Base-by-base conservation (phyloP, 306 rosid genomes). In the Neltuma alba region DNA sequence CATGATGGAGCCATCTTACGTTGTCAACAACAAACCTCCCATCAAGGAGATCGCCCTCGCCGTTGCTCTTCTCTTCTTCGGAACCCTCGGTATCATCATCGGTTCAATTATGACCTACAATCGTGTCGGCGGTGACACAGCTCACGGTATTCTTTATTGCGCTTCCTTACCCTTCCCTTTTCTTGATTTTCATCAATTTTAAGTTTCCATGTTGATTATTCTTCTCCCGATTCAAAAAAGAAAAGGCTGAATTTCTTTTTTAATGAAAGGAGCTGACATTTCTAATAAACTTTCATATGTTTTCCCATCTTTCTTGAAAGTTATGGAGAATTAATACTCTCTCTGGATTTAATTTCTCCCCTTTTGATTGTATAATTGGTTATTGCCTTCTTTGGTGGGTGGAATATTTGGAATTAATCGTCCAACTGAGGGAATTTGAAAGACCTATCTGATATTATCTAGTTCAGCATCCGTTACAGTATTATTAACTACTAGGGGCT, bases 41-140 rank as follows among this genome's bases (percentile, higher is more conserved):
- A 63, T 90, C 83, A 96, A 90, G 67, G 99, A 96, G 93, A 93
- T 96, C 88, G 97, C 90, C 14, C 99, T 96, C 80, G 96, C 99
- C 57, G 77, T 96, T 25, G 58, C 99, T 0, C 99, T 96, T 25
- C 97, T 96, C 69, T 87, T 96, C 62, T 90, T 90, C 47, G 99
- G 99, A 4, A 72, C 90, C 40, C 81, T 93, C 66, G 97, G 92
- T 66, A 90, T 96, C 83, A 9, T 96, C 75, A 64, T 93, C 82
- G 99, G 99, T 63, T 38, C 72, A 65, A 16, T 91, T 89, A 96
- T 96, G 99, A 89, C 93, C 75, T 77, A 85, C 78, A 90, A 96
- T 75, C 98, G 44, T 45, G 92, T 96, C 70, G 99, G 99, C 65
- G 99, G 99, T 70, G 99, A 93, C 88, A 89, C 81, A 74, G 96